These are phyloP conservation scores for Pulveroboletus sp. DNA, from an alignment of 768 basidiomycete genomes.

Conservation along the genomic window DNA sequence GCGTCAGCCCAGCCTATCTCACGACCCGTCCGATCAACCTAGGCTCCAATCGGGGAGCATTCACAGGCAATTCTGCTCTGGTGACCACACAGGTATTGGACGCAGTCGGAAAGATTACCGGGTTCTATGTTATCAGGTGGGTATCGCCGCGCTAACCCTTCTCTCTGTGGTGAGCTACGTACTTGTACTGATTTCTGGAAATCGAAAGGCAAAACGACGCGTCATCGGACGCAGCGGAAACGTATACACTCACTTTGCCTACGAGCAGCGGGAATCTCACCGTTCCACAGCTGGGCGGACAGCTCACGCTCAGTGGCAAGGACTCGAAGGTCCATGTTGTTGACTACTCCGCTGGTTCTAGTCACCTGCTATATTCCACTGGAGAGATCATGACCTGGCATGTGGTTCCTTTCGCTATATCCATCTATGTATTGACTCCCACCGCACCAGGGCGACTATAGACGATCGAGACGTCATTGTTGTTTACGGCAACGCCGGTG, in stretches of 20 bases:
- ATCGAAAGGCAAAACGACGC: conserved; percentile 15
- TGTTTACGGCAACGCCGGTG: conserved; percentile 45
- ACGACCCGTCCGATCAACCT: conserved; percentile 46
- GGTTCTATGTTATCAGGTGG: conserved; percentile 40
- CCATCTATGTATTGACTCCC: neutral
- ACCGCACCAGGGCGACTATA: conserved; percentile 40
- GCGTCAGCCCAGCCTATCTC: conserved; percentile 48
- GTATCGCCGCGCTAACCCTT: neutral
- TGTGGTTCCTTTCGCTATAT: neutral
- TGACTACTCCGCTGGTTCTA: conserved; percentile 45
- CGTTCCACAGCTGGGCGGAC: conserved; percentile 43
- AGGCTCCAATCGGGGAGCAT: conserved; percentile 39
- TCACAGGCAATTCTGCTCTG: conserved; percentile 46
- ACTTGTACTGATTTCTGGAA: conserved; percentile 5
- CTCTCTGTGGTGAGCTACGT: neutral
- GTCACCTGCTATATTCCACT: conserved; percentile 44
- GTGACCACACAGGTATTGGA: conserved; percentile 50
- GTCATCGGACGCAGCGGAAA: conserved; percentile 8
- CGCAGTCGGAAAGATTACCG: conserved; percentile 44
- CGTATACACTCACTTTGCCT: conserved; percentile 41
- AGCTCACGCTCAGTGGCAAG: conserved; percentile 45
- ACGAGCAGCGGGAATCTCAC: conserved; percentile 44
- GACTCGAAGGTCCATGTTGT: conserved; percentile 53
- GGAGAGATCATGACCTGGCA: conserved; percentile 51
- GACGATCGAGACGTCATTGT: conserved; percentile 47